Conservation (phyloP, 192 early-diverging fungal species). For the Mortierella alpina region DNA sequence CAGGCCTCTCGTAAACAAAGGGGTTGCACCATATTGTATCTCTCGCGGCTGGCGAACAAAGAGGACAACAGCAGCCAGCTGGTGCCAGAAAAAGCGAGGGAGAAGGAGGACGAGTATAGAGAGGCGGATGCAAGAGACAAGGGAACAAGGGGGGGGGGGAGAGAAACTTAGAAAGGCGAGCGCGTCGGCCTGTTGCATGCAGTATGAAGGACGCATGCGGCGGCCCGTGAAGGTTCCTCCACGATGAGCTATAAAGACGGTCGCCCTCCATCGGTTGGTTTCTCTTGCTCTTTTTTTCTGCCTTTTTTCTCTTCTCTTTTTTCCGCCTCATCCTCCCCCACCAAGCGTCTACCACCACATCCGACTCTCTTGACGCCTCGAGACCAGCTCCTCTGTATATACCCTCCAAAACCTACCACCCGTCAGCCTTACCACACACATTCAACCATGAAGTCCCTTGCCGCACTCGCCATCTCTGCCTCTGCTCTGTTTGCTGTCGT, state of each 20-base stretch:
- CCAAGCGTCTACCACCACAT: background rate
- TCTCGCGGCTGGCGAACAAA: too few species aligned
- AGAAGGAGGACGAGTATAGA: background rate
- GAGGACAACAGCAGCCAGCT: too few species aligned
- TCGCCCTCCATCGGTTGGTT: background rate
- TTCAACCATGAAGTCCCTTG: conserved; percentile 29
- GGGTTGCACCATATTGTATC: background rate
- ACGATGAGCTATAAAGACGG: background rate
- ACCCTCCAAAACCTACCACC: background rate
- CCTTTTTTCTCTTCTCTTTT: conserved; percentile 5
- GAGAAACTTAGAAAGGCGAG: background rate
- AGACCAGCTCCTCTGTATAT: background rate
- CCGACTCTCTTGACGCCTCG: background rate
- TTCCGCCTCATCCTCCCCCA: background rate
- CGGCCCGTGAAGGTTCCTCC: background rate
- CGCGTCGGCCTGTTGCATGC: background rate
- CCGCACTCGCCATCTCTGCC: conserved; percentile 2
- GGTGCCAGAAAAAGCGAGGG: background rate
- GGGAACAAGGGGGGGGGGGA: background rate
- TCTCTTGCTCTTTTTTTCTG: conserved; percentile 17
- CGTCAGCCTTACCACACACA: background rate
- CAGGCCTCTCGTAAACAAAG: conserved; percentile 19
- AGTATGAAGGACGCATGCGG: background rate
- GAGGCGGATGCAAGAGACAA: background rate
- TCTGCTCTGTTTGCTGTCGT: conserved; percentile 9